Conservation (phyloP, 495 filamentous ascomycete genomes). For the Lasiosphaeris hirsuta region DNA sequence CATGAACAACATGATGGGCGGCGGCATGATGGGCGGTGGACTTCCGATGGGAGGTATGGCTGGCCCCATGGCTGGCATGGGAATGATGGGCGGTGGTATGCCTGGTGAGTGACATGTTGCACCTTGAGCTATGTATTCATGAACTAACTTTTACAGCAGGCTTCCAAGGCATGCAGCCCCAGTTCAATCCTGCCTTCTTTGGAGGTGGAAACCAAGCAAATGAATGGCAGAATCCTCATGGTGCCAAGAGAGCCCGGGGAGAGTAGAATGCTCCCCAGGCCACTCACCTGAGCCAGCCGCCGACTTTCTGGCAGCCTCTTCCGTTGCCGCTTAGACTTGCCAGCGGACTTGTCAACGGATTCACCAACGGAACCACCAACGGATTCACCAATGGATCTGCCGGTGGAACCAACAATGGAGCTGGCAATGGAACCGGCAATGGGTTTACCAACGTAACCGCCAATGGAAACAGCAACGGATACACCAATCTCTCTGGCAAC, state of each 20-base stretch:
- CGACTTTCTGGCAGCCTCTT: not conserved
- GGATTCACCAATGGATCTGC: too few relatives aligned
- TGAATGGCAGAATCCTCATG: conserved; percentile 78
- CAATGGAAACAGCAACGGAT: too few relatives aligned
- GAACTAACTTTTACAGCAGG: conserved; percentile 34
- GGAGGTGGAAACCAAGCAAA: conserved; percentile 41
- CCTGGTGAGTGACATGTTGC: conserved; percentile 40
- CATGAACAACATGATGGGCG: conserved; percentile 32
- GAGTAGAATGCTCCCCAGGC: conserved; percentile 27
- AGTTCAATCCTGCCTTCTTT: conserved; percentile 83
- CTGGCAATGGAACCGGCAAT: too few relatives aligned
- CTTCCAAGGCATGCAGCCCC: conserved; percentile 65
- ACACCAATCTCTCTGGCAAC: too few relatives aligned
- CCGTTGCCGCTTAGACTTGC: too few relatives aligned
- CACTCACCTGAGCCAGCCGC: not conserved
- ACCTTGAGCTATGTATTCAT: not conserved
- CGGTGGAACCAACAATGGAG: too few relatives aligned
- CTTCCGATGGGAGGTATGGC: conserved; percentile 30
- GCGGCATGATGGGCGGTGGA: conserved; percentile 20
- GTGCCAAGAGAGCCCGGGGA: conserved; percentile 68
- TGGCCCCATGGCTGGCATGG: conserved; percentile 37
- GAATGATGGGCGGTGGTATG: conserved; percentile 63
- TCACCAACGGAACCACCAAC: too few relatives aligned
- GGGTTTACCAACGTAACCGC: too few relatives aligned
- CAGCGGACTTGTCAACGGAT: too few relatives aligned